Evolutionary conservation across 805 yeast species (phyloP), one percentile per base, ranked within the genome.

Genomic region (Jamesozyma jinghongensis): DNA sequence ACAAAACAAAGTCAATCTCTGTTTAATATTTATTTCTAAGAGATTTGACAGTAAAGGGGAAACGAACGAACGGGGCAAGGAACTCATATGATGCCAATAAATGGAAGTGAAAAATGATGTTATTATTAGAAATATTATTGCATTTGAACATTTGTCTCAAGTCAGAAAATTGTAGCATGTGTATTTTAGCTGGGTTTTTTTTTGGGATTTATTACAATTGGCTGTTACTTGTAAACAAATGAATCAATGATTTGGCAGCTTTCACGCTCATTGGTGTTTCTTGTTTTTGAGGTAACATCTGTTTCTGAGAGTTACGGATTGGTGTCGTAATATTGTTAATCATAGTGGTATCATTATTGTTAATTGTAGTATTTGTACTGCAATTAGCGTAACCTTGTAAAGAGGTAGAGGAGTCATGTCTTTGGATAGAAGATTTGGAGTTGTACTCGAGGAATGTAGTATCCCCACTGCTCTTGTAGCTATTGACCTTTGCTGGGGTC

Each of bases 211-310:
- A 12, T 34, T 11, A 35, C 5, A 30, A 35, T 20, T 42, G 38
- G 13, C 19, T 40, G 28, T 42, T 47, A 20, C 62, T 55, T 18
- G 61, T 51, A 37, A 59, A 59, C 18, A 61, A 48, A 20, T 59
- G 57, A 13, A 62, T 37, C 39, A 62, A 45, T 5, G 65, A 61
- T 38, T 58, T 59, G 3, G 66, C 66, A 19, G 64, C 65, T 31
- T 58, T 56, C 11, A 60, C 58, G 33, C 63, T 58, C 52, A 56
- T 47, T 28, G 65, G 64, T 0, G 65, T 62, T 35, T 52, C 50
- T 38, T 55, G 54, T 25, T 41, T 38, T 16, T 36, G 42, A 14
- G 25, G 29, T 26, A 34, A 10, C 13, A 13, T 17, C 16, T 29
- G 18, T 18, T 20, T 37, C 13, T 32, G 29, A 20, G 18, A n/a